Evolutionary conservation across 768 basidiomycete genomes (phyloP), one percentile per base, ranked within the genome.

Genomic region (Auricularia sp.): DNA sequence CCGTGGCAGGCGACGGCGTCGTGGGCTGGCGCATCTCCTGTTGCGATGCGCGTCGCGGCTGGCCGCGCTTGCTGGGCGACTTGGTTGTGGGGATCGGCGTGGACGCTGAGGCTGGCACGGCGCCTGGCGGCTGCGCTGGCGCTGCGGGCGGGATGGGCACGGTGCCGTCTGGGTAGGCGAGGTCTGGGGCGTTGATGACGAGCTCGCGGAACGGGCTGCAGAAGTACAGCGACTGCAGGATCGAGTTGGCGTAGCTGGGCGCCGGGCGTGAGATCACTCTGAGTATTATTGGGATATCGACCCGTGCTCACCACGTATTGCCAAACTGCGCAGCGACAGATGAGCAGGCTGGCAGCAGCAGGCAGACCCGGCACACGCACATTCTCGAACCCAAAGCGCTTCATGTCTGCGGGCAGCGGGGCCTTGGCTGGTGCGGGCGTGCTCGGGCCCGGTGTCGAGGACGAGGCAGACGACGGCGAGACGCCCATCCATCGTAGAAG

Each of bases 381-480:
- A 75, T 98, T 98, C 81, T 97, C 96, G 62, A 97, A 80, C n/a
- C 96, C 96, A 79, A 95, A 96, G 72, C 86, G 88, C 81, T 93
- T 93, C 65, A 83, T 84, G 75, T 91, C 89, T 64, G 90, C 84
- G 16, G 65, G 58, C 29, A 43, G n/a, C 21, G 62, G 61, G 39
- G 36, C 44, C 12, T 62, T 67, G 44, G 23, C 42, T 21, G 66
- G 61, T 3, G 47, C 62, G 3, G 56, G 16, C 34, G 44, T 54
- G 6, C n/a, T n/a, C 21, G 51, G 61, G 39, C 43, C 42, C 3
- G 51, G 29, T 14, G 42, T 39, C 43, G 63, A 12, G n/a, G n/a
- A 29, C 12, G 65, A 42, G 10, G 65, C 64, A 1, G 65, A 47
- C 62, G 64, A 47, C 36, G 36, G 61, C 43, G 44, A 51, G 36